Base-by-base conservation (phyloP, 257 asterid species). In the Lavandula angustifolia region DNA sequence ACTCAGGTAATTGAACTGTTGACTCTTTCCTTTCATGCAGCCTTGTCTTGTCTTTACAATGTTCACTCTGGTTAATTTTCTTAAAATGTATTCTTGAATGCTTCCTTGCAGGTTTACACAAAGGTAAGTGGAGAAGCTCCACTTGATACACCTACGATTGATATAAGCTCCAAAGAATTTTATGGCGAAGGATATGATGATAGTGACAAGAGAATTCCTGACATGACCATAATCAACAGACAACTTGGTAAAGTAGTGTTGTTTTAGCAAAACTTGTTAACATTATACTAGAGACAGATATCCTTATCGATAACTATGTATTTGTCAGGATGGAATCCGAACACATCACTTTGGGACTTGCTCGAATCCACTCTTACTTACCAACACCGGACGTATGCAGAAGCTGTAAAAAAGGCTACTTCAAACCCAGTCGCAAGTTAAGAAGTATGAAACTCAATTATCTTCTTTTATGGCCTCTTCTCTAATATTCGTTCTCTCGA, bases 161-260 rank as follows among this genome's bases (percentile, higher is more conserved):
- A 92, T 65, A 74, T 88, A 57, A 88, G 89, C 81, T 92, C 98
- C 32, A 82, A 89, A 83, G 96, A 92, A 68, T 92, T 92, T 33
- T 92, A 92, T 31, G 98, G 98, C 18, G 98, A 85, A 77, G 98
- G 98, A 37, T 91, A 91, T 51, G 98, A 91, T 67, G 98, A 91
- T 48, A 91, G 98, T 72, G 98, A 91, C 79, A 91, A 85, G 82
- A 81, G 98, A 75, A 91, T 91, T 69, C 98, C 98, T 7, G 98
- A 91, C 71, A 91, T 91, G 98, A 86, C 96, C 73, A 86, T 88
- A 51, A 91, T 91, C 72, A 91, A 88, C 87, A 78, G 64, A 73
- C 96, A 88, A 70, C 96, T 91, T 16, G 96, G 96, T 91, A 13
- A 38, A 10, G 13, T 40, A 40, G 27, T 55, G n/a, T 54, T 60